phyloP scores from a whole-genome alignment of 768 basidiomycete species.

The Plicaturopsis crispa region DNA sequence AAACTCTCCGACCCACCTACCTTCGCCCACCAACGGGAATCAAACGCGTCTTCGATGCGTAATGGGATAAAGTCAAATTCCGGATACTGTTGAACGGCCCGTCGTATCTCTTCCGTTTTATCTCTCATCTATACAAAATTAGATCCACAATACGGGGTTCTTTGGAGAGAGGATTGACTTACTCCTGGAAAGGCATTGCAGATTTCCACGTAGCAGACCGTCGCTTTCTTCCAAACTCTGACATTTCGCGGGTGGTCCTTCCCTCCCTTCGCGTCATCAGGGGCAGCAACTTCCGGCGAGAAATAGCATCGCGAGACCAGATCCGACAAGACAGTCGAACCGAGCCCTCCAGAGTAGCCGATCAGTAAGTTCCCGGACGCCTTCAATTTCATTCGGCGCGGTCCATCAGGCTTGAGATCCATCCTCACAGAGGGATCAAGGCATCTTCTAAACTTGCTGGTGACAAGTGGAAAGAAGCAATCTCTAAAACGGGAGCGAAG shows the following conservation, averaged over 20 bases:
- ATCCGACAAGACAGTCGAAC: constrained; percentile 67
- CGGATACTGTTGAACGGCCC: constrained; percentile 38
- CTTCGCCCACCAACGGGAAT: constrained; percentile 54
- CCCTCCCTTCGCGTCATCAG: constrained; percentile 38
- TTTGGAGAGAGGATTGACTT: no score
- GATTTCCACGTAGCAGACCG: constrained; percentile 65
- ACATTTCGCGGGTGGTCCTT: constrained; percentile 59
- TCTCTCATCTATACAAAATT: constrained; percentile 37
- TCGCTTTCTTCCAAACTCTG: constrained; percentile 53
- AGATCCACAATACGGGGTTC: constrained; percentile 35
- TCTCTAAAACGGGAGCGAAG: constrained; percentile 31
- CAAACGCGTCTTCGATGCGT: constrained; percentile 70
- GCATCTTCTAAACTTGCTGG: constrained; percentile 53
- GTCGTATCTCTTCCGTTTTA: constrained; percentile 42
- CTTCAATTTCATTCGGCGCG: constrained; percentile 51
- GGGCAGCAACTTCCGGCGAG: constrained; percentile 19
- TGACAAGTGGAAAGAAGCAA: constrained; percentile 60
- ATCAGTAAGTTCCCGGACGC: constrained; percentile 64
- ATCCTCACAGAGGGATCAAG: constrained; percentile 61
- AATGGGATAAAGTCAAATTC: constrained; percentile 53
- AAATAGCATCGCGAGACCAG: constrained; percentile 58
- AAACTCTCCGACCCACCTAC: constrained; percentile 25
- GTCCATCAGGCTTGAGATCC: constrained; percentile 41
- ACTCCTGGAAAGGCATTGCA: constrained; percentile 51
- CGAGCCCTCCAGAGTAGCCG: constrained; percentile 74